Percentiles rank a stretch among this genome's conserved stretches.
Conservation (phyloP, 495 filamentous ascomycete genomes). For the Neurospora intermedia region DNA sequence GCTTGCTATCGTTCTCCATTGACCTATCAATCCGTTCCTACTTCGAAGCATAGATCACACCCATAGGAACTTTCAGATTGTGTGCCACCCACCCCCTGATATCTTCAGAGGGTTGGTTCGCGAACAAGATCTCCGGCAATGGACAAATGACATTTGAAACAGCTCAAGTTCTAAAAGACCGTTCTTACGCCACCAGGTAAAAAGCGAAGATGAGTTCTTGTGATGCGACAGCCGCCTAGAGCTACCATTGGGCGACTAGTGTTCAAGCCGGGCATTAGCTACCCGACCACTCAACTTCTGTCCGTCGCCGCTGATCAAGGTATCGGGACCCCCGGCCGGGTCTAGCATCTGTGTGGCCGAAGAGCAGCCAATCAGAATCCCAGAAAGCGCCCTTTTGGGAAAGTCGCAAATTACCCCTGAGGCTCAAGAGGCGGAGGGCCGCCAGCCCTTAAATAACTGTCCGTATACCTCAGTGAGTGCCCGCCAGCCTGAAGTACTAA, state of each 20-base stretch:
- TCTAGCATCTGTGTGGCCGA: neutral
- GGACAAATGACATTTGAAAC: neutral
- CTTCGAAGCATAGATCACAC: neutral
- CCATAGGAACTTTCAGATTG: neutral
- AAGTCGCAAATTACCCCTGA: neutral
- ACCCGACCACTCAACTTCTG: neutral
- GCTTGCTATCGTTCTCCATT: neutral
- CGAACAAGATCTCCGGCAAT: neutral
- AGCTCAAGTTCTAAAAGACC: neutral
- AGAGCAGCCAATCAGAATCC: neutral
- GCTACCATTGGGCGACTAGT: neutral
- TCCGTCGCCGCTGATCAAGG: neutral
- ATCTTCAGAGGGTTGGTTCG: neutral
- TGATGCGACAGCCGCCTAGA: neutral
- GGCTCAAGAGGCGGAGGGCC: neutral
- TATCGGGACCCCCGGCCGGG: neutral
- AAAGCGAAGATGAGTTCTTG: neutral
- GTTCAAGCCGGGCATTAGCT: neutral
- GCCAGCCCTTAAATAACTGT: too few relatives aligned
- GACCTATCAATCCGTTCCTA: neutral
- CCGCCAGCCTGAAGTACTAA: too few relatives aligned
- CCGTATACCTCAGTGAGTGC: too few relatives aligned
- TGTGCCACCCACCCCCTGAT: neutral
- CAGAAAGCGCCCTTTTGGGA: neutral
- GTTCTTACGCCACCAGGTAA: neutral